These are phyloP conservation scores for Hemisphaericaspora nanyangensis DNA, from an alignment of 805 yeast genomes.

Conservation along the genomic window DNA sequence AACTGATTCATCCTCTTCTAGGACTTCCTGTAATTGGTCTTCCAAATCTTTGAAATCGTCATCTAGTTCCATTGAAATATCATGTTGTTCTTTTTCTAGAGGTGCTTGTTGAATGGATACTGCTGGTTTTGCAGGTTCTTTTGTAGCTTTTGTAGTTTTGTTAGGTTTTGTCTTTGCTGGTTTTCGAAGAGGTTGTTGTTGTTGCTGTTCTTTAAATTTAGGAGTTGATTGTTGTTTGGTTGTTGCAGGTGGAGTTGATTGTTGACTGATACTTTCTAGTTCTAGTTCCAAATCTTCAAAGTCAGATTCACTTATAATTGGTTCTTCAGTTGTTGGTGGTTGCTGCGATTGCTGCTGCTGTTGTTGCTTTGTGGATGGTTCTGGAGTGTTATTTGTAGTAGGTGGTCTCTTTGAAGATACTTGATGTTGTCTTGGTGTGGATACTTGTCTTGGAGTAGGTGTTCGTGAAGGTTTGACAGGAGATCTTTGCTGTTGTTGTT, in stretches of 20 bases:
- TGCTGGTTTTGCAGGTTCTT: background rate
- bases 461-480: background rate
- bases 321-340: slow-evolving; percentile 7
- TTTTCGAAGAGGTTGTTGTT: no score
- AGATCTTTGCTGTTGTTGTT: background rate
- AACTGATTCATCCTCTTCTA: slow-evolving; percentile 20
- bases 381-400: slow-evolving; percentile 13
- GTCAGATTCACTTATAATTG: slow-evolving; percentile 32
- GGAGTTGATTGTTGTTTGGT: background rate
- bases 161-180: background rate
- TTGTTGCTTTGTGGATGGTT: no score
- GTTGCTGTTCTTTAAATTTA: background rate
- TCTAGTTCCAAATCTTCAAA: slow-evolving; percentile 30
- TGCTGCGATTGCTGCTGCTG: no score
- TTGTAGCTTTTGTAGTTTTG: background rate
- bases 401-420: slow-evolving; percentile 12
- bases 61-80: slow-evolving; percentile 19
- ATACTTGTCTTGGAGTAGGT: background rate
- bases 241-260: background rate
- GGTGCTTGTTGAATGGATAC: background rate
- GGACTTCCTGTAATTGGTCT: slow-evolving; percentile 38
- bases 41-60: slow-evolving; percentile 44
- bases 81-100: background rate
- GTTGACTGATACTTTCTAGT: background rate
- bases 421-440: slow-evolving; percentile 1